Evolutionary conservation across 2,329 filamentous ascomycete genomes (phyloP).

Genomic region (Pseudocercospora musae): DNA sequence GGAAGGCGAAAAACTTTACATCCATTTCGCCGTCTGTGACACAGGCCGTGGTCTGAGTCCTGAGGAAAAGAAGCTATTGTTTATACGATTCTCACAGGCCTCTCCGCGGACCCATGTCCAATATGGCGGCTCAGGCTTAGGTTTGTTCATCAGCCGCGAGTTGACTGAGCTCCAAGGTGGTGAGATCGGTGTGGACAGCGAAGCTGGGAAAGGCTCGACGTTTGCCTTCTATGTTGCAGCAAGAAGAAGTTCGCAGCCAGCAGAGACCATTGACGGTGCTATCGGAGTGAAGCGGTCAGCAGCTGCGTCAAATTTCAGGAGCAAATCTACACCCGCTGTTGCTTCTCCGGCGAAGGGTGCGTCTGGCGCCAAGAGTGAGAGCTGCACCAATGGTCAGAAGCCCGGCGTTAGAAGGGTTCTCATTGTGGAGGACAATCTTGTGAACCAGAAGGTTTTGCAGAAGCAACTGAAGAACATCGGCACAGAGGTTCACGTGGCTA

Average conservation of each 20-base stretch:
- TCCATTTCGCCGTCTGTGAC: constrained; percentile 72
- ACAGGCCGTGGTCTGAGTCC: constrained; percentile 66
- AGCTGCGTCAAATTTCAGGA: constrained; percentile 12
- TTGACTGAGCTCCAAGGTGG: constrained; percentile 79
- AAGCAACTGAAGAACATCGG: constrained; percentile 50
- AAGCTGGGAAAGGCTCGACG: constrained; percentile 65
- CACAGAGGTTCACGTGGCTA: constrained; percentile 46
- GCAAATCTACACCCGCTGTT: constrained; percentile 15
- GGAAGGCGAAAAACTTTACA: constrained; percentile 60
- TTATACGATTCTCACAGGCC: constrained; percentile 75
- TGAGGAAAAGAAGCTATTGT: constrained; percentile 70
- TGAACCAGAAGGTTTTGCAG: constrained; percentile 47
- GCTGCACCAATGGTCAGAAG: background rate
- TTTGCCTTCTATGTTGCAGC: constrained; percentile 75
- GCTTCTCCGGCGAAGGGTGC: background rate
- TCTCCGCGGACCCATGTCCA: constrained; percentile 72
- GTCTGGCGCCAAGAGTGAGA: background rate
- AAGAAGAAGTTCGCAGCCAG: constrained; percentile 51
- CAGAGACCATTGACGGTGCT: constrained; percentile 24
- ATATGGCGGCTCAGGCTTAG: constrained; percentile 75
- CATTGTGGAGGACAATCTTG: constrained; percentile 47
- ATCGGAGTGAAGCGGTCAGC: constrained; percentile 10
- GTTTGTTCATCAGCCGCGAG: constrained; percentile 73
- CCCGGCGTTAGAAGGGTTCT: constrained; percentile 28
- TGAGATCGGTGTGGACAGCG: constrained; percentile 69